Evolutionary conservation across 2,329 filamentous ascomycete species (phyloP).

Genomic region (Fusarium mundagurra): DNA sequence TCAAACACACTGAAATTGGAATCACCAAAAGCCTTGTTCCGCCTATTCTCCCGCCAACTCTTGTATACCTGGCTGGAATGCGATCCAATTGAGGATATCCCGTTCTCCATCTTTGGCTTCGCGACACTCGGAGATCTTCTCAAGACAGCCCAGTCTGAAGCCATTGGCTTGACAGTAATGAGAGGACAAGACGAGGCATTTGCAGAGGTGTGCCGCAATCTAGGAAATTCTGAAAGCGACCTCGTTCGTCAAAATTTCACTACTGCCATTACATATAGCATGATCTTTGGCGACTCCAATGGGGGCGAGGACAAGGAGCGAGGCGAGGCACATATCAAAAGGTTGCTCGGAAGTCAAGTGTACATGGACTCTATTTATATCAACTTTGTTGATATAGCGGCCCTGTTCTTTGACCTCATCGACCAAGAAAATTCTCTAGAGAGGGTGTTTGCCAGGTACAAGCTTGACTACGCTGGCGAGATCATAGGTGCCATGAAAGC

Average conservation of each 20-base stretch:
- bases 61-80: slow-evolving; percentile 88
- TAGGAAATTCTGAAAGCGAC: slow-evolving; percentile 64
- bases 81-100: slow-evolving; percentile 75
- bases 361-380: slow-evolving; percentile 72
- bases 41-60: slow-evolving; percentile 86
- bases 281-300: slow-evolving; percentile 65
- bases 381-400: slow-evolving; percentile 81
- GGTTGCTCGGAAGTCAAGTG: slow-evolving; percentile 71
- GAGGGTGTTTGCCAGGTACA: slow-evolving; percentile 68
- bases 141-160: slow-evolving; percentile 76
- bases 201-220: slow-evolving; percentile 65
- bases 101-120: slow-evolving; percentile 88
- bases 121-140: slow-evolving; percentile 73
- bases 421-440: slow-evolving; percentile 82
- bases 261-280: slow-evolving; percentile 83
- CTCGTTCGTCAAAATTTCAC: slow-evolving; percentile 77
- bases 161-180: slow-evolving; percentile 84
- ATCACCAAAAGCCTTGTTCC: slow-evolving; percentile 77
- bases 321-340: slow-evolving; percentile 74
- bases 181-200: slow-evolving; percentile 74
- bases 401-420: slow-evolving; percentile 78
- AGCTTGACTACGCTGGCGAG: slow-evolving; percentile 68
- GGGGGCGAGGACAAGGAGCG: slow-evolving; percentile 54
- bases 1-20: slow-evolving; percentile 71
- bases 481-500: slow-evolving; percentile 75